phyloP scores from a whole-genome alignment of 495 filamentous ascomycete genomes.

The Evansstolkia leycettana region DNA sequence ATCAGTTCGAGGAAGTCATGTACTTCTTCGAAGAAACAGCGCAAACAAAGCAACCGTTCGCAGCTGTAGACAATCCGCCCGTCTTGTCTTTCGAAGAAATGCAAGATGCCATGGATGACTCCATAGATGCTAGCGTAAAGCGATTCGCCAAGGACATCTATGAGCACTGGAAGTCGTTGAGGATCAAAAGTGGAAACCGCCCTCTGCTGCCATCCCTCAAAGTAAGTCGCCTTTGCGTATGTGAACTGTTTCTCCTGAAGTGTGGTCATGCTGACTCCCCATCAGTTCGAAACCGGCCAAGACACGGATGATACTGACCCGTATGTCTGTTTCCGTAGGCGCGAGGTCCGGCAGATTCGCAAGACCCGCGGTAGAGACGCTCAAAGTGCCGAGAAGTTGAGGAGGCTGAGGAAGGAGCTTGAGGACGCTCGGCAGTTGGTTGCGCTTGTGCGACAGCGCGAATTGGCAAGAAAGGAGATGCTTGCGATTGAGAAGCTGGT shows the following conservation, averaged over 20 bases:
- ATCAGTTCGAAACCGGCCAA: conserved; percentile 73
- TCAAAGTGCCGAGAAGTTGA: conserved; percentile 87
- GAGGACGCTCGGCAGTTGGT: conserved; percentile 80
- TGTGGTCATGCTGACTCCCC: conserved; percentile 12
- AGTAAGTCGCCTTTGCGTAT: conserved; percentile 20
- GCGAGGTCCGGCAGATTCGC: conserved; percentile 85
- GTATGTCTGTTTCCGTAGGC: conserved; percentile 94
- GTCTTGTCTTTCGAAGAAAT: conserved; percentile 72
- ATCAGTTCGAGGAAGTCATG: conserved; percentile 90
- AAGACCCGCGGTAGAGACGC: conserved; percentile 92
- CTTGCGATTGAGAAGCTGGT: conserved; percentile 59
- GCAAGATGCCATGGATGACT: conserved; percentile 61
- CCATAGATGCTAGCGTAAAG: conserved; percentile 51
- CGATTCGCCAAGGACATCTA: conserved; percentile 77
- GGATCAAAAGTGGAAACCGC: conserved; percentile 51
- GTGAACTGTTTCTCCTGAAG: background rate
- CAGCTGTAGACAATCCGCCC: conserved; percentile 72
- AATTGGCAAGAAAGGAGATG: conserved; percentile 64
- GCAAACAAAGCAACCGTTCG: conserved; percentile 69
- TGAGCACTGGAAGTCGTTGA: conserved; percentile 74
- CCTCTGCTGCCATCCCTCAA: conserved; percentile 65
- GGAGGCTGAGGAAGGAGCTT: conserved; percentile 79
- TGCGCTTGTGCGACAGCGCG: conserved; percentile 61
- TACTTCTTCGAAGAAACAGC: conserved; percentile 86
- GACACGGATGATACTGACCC: conserved; percentile 94